Evolutionary conservation across 2,329 filamentous ascomycete genomes (phyloP).

Genomic region (Neofusicoccum umdonicola): DNA sequence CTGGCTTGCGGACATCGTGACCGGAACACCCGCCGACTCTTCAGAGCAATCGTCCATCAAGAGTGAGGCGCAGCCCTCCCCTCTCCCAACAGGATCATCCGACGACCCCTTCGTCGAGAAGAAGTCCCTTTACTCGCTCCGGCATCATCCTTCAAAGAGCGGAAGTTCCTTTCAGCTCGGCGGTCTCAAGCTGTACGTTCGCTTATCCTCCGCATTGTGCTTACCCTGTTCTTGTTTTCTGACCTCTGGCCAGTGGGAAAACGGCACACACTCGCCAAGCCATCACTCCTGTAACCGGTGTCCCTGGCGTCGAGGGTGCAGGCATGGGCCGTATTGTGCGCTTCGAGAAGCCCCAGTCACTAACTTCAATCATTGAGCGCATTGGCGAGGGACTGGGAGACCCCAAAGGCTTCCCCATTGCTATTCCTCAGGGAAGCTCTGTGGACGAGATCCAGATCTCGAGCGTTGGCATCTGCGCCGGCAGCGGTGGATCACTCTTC

Average conservation of each 20-base stretch:
- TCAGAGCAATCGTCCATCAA: conserved; percentile 19
- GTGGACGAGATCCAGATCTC: conserved; percentile 58
- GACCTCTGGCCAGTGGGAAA: neutral
- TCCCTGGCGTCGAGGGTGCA: conserved; percentile 39
- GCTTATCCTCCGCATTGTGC: neutral
- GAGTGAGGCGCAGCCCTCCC: neutral
- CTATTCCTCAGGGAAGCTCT: conserved; percentile 58
- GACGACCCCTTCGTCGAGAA: conserved; percentile 13
- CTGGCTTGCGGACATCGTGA: conserved; percentile 87
- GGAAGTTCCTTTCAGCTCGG: neutral
- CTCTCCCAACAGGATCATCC: neutral
- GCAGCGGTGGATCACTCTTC: conserved; percentile 78
- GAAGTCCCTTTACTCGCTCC: conserved; percentile 39
- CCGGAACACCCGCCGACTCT: conserved; percentile 48
- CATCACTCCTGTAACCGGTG: conserved; percentile 48
- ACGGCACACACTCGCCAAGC: conserved; percentile 50
- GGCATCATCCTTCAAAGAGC: conserved; percentile 50
- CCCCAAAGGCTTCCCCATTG: conserved; percentile 63
- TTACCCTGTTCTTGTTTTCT: neutral
- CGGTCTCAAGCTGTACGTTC: conserved; percentile 17
- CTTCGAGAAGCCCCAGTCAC: conserved; percentile 52
- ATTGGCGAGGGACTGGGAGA: conserved; percentile 64
- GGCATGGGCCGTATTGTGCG: conserved; percentile 62
- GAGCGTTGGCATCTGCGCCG: conserved; percentile 83
- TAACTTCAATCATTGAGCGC: conserved; percentile 60